A percentile compares a stretch with the other conserved stretches of the same genome.
phyloP scores from a whole-genome alignment of 2,329 filamentous ascomycete genomes.

The Phoma herbarum region DNA sequence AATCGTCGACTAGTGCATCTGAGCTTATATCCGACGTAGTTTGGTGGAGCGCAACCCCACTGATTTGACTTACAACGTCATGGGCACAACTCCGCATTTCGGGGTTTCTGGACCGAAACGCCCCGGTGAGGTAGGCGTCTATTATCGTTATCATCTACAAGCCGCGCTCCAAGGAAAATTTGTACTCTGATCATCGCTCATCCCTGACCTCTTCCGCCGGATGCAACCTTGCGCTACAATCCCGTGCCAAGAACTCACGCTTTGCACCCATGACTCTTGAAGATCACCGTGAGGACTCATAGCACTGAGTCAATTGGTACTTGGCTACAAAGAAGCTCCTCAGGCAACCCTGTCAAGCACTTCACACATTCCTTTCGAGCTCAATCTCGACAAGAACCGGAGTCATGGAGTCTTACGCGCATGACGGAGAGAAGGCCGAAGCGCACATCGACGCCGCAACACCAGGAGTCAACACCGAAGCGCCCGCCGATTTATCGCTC shows the following conservation, averaged over 20 bases:
- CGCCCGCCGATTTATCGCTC: conserved; percentile 14
- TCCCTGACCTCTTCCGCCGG: not conserved
- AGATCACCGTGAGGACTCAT: not conserved
- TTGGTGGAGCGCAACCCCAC: conserved; percentile 10
- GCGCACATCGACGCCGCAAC: conserved; percentile 8
- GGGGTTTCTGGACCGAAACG: conserved; percentile 1
- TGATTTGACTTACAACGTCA: conserved; percentile 11
- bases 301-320: not conserved
- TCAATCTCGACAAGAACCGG: not conserved
- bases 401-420: not conserved
- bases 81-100: conserved; percentile 1
- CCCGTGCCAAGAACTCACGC: conserved; percentile 5
- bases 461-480: conserved; percentile 12
- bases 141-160: not conserved
- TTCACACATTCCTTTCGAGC: not conserved
- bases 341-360: no score
- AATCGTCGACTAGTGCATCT: not conserved
- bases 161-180: not conserved
- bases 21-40: conserved; percentile 20
- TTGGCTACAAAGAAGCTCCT: not conserved
- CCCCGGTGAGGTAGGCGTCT: not conserved
- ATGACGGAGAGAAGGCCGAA: conserved; percentile 25
- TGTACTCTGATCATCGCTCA: not conserved
- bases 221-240: not conserved
- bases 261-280: conserved; percentile 12